Evolutionary conservation across 2,329 filamentous ascomycete species (phyloP).

Genomic region (Aspergillus spinulosporus): DNA sequence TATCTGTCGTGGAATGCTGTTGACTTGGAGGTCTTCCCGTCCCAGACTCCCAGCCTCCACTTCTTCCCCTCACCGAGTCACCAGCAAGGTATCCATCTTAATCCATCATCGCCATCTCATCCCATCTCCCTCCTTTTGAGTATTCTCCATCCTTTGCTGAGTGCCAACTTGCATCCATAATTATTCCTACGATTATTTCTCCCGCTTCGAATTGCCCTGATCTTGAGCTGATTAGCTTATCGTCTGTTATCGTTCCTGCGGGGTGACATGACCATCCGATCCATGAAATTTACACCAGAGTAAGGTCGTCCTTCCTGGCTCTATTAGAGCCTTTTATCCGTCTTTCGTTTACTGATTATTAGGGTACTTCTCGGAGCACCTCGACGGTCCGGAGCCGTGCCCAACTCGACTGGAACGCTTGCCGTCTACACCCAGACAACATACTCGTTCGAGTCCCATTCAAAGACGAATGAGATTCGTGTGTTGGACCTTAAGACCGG

Average conservation of each 20-base stretch:
- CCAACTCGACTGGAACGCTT: slow-evolving; percentile 49
- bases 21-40: neutral
- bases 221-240: neutral
- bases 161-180: neutral
- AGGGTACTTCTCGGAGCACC: slow-evolving; percentile 51
- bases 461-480: slow-evolving; percentile 48
- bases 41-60: slow-evolving; percentile 7
- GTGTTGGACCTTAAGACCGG: slow-evolving; percentile 46
- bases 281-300: slow-evolving; percentile 46
- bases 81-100: neutral
- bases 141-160: neutral
- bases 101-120: neutral
- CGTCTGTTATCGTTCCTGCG: slow-evolving; percentile 11
- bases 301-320: no score
- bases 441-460: slow-evolving; percentile 53
- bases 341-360: neutral
- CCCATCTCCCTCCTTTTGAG: neutral
- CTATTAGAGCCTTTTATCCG: no score
- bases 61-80: slow-evolving; percentile 12
- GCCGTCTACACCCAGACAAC: slow-evolving; percentile 50
- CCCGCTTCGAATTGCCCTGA: no score
- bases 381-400: slow-evolving; percentile 46
- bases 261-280: slow-evolving; percentile 41
- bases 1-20: slow-evolving; percentile 4
- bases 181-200: neutral